A percentile compares a stretch with the other conserved stretches of the same genome.
Evolutionary conservation across 1,284 basidiomycete genomes (phyloP).

Genomic region (Phylloporus sp.): DNA sequence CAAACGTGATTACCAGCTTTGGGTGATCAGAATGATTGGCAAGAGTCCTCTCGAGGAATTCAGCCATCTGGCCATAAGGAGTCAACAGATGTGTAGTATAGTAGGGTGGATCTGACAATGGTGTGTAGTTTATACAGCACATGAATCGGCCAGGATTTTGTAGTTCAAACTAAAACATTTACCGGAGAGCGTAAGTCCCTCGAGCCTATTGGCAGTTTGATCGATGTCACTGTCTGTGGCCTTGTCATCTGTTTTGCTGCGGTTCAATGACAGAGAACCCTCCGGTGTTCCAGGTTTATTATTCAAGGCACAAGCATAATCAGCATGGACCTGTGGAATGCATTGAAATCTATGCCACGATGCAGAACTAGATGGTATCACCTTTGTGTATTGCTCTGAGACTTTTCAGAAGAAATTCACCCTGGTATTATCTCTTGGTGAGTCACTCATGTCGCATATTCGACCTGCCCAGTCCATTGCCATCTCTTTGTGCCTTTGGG

Average conservation of each 20-base stretch:
- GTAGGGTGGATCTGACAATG: no score
- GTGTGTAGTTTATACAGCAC: no score
- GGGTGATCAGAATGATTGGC: neutral
- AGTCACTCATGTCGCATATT: constrained; percentile 5
- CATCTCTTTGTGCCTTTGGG: neutral
- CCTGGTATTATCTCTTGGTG: neutral
- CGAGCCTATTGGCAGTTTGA: no score
- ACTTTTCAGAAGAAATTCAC: neutral
- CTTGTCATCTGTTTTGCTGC: no score
- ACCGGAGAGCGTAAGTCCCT: neutral
- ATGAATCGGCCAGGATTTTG: no score
- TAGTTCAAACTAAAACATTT: neutral
- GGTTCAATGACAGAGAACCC: no score
- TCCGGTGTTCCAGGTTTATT: no score
- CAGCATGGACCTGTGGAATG: neutral
- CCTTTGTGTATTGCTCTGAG: neutral
- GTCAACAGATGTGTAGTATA: neutral
- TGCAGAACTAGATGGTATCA: neutral
- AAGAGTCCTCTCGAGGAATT: neutral
- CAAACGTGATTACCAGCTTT: constrained; percentile 13
- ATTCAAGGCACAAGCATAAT: neutral
- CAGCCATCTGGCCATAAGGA: neutral
- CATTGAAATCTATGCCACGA: neutral
- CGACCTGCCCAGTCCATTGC: neutral
- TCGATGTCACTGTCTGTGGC: no score